phyloP scores from a whole-genome alignment of 202 grass and related monocot genomes.

The Brachypodium distachyon region DNA sequence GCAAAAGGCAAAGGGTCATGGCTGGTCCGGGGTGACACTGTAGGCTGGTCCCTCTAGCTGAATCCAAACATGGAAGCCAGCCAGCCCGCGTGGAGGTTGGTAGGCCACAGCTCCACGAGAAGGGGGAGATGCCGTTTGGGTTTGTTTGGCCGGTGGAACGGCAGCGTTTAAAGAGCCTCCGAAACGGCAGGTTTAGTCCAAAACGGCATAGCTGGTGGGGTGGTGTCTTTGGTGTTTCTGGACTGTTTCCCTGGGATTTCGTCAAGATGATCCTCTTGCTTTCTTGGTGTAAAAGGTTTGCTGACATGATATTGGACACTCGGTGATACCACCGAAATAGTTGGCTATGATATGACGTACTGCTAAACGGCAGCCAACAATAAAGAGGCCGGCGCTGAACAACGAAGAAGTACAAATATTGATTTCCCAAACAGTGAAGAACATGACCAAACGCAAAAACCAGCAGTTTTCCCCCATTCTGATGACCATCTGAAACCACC shows the following conservation, averaged over 20 bases:
- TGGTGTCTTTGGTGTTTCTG: neutral
- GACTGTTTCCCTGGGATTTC: neutral
- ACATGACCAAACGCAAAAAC: neutral
- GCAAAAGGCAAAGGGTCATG: neutral
- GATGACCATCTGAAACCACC: neutral
- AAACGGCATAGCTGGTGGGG: neutral
- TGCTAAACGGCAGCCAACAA: neutral
- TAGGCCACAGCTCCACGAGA: neutral
- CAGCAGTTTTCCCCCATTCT: neutral
- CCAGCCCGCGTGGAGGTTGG: neutral
- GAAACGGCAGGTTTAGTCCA: too few species aligned
- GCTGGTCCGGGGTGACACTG: constrained; percentile 4
- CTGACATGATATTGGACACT: neutral
- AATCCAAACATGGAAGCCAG: neutral
- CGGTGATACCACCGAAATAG: neutral
- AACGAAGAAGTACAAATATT: neutral
- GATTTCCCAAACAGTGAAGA: too few species aligned
- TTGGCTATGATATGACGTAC: neutral
- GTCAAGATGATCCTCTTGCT: neutral
- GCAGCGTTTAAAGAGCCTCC: neutral
- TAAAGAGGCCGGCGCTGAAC: too few species aligned
- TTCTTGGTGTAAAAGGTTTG: neutral
- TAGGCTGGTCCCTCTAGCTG: neutral
- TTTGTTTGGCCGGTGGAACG: neutral
- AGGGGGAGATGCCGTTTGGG: neutral